phyloP scores from a whole-genome alignment of 192 early-diverging fungal genomes.

The Chytriomyces sp. region DNA sequence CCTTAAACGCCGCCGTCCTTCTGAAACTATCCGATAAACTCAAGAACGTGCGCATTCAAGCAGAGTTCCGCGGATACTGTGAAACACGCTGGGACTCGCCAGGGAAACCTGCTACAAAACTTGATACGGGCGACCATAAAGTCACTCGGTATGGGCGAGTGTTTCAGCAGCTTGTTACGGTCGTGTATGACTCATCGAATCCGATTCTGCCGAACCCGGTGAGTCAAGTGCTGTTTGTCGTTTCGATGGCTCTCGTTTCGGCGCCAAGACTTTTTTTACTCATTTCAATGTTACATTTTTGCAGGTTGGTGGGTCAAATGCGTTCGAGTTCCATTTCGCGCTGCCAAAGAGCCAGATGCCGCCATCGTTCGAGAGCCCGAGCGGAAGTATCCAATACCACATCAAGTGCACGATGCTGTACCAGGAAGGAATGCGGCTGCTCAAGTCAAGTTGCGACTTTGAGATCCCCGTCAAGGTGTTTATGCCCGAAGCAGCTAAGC shows the following conservation, averaged over 20 bases:
- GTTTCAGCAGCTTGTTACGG: constrained; percentile 25
- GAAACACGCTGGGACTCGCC: constrained; percentile 19
- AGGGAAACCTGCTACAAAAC: not conserved
- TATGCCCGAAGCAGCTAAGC: constrained; percentile 26
- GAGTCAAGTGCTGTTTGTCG: not conserved
- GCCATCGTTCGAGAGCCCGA: not conserved
- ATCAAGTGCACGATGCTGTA: constrained; percentile 21
- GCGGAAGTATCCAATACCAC: constrained; percentile 24
- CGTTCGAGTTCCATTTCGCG: constrained; percentile 3
- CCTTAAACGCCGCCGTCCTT: constrained; percentile 2
- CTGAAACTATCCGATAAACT: constrained; percentile 14
- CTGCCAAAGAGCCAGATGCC: constrained; percentile 1
- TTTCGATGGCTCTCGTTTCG: too few species aligned
- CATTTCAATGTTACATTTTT: not conserved
- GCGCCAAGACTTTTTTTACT: too few species aligned
- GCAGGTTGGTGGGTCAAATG: not conserved
- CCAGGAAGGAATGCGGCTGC: constrained; percentile 34
- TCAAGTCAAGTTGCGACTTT: constrained; percentile 19
- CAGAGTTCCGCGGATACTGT: constrained; percentile 10
- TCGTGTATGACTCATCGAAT: constrained; percentile 18
- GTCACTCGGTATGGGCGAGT: not conserved
- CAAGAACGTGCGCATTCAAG: constrained; percentile 14
- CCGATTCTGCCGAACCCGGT: constrained; percentile 7
- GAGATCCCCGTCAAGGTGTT: constrained; percentile 21
- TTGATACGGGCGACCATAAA: not conserved